phyloP scores from a whole-genome alignment of 169 alveolate species.

The Eimeria falciformis region DNA sequence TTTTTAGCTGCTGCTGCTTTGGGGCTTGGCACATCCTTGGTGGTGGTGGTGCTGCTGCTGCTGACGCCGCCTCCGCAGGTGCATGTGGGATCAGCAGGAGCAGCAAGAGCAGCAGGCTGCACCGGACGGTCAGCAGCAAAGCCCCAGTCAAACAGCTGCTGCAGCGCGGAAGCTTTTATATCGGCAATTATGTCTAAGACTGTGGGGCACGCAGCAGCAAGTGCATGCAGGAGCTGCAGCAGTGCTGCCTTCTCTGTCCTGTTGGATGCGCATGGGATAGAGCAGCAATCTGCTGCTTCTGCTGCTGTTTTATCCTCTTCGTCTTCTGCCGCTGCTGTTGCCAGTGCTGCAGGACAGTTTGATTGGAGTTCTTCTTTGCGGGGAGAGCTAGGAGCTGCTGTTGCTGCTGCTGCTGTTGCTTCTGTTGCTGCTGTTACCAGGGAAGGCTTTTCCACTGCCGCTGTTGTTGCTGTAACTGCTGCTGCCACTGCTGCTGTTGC shows the following conservation, averaged over 20 bases:
- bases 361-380: not conserved
- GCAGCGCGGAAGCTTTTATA: conserved; percentile 9
- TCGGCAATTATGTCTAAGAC: not conserved
- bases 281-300: not conserved
- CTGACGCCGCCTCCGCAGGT: not conserved
- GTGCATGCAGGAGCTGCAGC: conserved; percentile 54
- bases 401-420: conserved; percentile 54
- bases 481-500: not conserved
- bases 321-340: not conserved
- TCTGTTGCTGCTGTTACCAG: conserved; percentile 22
- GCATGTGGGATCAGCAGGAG: conserved; percentile 8
- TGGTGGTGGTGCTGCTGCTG: conserved; percentile 33
- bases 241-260: conserved; percentile 31
- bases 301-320: conserved; percentile 18
- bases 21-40: not conserved
- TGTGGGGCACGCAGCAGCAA: not conserved
- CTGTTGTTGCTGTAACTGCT: conserved; percentile 2
- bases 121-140: not conserved
- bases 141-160: conserved; percentile 31
- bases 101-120: conserved; percentile 4
- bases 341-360: not conserved
- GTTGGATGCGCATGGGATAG: not conserved
- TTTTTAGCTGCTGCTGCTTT: conserved; percentile 3
- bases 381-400: not conserved
- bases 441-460: not conserved